Evolutionary conservation across 257 asterid species (phyloP), one percentile per base, ranked within the genome.

Genomic region (Plantago ovata): DNA sequence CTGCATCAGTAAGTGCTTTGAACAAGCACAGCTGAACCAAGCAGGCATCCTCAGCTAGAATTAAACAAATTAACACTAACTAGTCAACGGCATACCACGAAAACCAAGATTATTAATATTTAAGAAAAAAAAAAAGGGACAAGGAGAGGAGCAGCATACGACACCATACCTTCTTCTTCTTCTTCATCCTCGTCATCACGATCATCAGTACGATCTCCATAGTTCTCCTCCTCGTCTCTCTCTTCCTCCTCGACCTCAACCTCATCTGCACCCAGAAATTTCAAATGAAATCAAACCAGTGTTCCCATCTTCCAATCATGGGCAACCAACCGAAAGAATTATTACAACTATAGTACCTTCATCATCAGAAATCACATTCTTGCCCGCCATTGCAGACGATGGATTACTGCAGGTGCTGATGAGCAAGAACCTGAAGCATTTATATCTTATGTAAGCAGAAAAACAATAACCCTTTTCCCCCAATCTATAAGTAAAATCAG

Each of bases 161-260:
- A 20, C 13, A 53, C 0, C 61, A 14, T 74, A 86, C 96, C 95
- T 15, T 90, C 97, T 60, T 89, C 97, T 13, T 78, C 84, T n/a
- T 87, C 96, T 3, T 88, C 96, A 0, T 89, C 95, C 3, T 82
- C 95, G 10, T 78, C 87, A 21, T 72, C 84, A 1, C 76, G 79
- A 10, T 75, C 83, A 32, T 66, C 84, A 6, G 49, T 71, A 48
- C 46, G 74, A 39, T 77, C 85, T 39, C 84, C 96, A 19, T 69
- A 83, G 5, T 70, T 70, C 67, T 83, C 96, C 38, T 79, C 93
- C 1, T 81, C 93, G 3, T 79, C 90, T 60, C 89, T 79, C 75
- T 86, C 90, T 70, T 82, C 93, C 57, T 89, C 95, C 65, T 73
- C 91, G 22, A 64, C 71, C 58, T 77, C 84, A 64, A 75, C 59